Evolutionary conservation across 2,329 filamentous ascomycete species (phyloP).

Genomic region (Chaetothyriales sp.): DNA sequence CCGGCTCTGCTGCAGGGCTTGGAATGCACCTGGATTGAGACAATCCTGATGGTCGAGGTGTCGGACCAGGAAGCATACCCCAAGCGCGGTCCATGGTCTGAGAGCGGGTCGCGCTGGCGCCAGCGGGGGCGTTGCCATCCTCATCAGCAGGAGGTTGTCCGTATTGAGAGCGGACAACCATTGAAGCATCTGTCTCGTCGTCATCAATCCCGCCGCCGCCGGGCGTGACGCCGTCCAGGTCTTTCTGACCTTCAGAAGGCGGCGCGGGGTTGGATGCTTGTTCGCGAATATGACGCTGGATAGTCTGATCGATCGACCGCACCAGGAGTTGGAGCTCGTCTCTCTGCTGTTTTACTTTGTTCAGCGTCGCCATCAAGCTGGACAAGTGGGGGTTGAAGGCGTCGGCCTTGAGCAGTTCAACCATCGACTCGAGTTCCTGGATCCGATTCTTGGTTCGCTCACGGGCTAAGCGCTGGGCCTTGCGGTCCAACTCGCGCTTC

Average conservation of each 20-base stretch:
- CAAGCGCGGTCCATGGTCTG: not conserved
- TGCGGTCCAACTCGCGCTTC: constrained; percentile 17
- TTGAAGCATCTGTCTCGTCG: not conserved
- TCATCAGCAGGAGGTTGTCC: not conserved
- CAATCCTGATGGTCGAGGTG: not conserved
- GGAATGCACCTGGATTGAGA: not conserved
- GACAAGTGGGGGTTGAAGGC: constrained; percentile 13
- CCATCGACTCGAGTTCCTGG: constrained; percentile 15
- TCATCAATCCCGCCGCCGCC: not conserved
- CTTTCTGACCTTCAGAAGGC: not conserved
- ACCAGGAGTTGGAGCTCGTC: constrained; percentile 5
- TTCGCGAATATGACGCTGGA: not conserved
- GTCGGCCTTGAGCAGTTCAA: constrained; percentile 13
- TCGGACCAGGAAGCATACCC: not conserved
- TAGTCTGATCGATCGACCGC: not conserved
- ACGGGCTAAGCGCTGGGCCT: constrained; percentile 15
- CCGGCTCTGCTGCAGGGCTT: not conserved
- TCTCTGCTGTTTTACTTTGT: constrained; percentile 12
- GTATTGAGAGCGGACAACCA: not conserved
- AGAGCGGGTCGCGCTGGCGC: too few species aligned
- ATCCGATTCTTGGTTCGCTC: constrained; percentile 16
- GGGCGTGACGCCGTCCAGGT: not conserved
- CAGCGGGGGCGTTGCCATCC: not conserved
- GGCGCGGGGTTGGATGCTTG: too few species aligned
- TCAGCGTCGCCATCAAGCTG: constrained; percentile 13